phyloP scores from a whole-genome alignment of 1,284 basidiomycete genomes.

The Leucoagaricus sp. region DNA sequence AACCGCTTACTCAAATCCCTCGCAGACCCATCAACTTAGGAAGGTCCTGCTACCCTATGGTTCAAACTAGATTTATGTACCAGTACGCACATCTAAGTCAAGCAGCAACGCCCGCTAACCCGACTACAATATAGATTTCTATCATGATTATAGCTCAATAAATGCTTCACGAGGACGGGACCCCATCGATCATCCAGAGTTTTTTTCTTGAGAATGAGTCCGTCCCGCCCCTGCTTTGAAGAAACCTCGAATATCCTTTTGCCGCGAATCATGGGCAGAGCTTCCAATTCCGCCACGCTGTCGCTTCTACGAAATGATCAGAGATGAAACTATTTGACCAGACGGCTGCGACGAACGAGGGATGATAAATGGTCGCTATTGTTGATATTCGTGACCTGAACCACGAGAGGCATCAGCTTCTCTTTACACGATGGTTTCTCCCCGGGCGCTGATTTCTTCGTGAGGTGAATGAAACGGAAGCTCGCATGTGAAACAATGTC shows the following conservation, averaged over 20 bases:
- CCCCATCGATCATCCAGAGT: neutral
- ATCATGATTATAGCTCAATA: neutral
- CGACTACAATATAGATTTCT: neutral
- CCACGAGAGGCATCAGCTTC: slow-evolving; percentile 29
- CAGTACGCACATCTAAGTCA: neutral
- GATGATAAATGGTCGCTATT: slow-evolving; percentile 54
- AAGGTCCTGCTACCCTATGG: slow-evolving; percentile 71
- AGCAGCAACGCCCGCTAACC: neutral
- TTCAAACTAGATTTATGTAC: slow-evolving; percentile 37
- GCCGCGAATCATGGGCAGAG: slow-evolving; percentile 70
- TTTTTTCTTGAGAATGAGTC: neutral
- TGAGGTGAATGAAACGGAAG: slow-evolving; percentile 10
- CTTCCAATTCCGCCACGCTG: slow-evolving; percentile 81
- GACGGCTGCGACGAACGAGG: slow-evolving; percentile 47
- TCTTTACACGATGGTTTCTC: neutral
- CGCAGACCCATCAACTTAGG: slow-evolving; percentile 66
- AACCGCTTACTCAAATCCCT: slow-evolving; percentile 62
- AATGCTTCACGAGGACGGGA: neutral
- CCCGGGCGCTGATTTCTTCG: neutral
- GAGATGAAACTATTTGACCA: neutral
- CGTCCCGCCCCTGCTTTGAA: slow-evolving; percentile 40
- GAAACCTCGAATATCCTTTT: slow-evolving; percentile 76
- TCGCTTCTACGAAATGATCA: slow-evolving; percentile 51
- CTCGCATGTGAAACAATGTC: slow-evolving; percentile 12
- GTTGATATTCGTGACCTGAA: slow-evolving; percentile 56